Conservation (phyloP, 371 early-diverging fungal species). For the Nematocida ironsii region DNA sequence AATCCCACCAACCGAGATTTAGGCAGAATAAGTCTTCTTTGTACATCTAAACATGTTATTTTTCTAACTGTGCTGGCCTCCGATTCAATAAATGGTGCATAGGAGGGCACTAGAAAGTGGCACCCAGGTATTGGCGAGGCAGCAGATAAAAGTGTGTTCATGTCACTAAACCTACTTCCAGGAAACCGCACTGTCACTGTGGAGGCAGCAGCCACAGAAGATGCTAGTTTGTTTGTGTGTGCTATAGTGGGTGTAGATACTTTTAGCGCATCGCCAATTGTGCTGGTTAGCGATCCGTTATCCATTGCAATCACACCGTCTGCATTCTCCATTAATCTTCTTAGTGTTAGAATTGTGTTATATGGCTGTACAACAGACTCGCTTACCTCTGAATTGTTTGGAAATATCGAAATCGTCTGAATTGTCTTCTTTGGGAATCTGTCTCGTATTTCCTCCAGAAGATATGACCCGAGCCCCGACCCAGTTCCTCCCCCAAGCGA, state of each 20-base stretch:
- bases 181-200: constrained; percentile 97
- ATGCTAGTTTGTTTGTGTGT: constrained; percentile 88
- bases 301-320: constrained; percentile 77
- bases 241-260: constrained; percentile 85
- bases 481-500: constrained; percentile 93
- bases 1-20: constrained; percentile 65
- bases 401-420: constrained; percentile 97
- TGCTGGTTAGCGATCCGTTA: constrained; percentile 74
- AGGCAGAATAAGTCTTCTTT: constrained; percentile 68
- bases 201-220: constrained; percentile 92
- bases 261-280: constrained; percentile 84
- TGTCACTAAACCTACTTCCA: constrained; percentile 94
- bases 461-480: constrained; percentile 83
- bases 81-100: constrained; percentile 83
- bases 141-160: constrained; percentile 84
- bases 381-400: constrained; percentile 86
- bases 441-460: constrained; percentile 81
- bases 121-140: constrained; percentile 89
- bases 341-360: constrained; percentile 88
- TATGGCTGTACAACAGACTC: constrained; percentile 99
- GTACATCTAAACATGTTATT: constrained; percentile 62
- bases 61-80: constrained; percentile 58
- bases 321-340: constrained; percentile 81
- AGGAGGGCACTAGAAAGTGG: constrained; percentile 90
- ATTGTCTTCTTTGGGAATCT: constrained; percentile 88